phyloP scores from a whole-genome alignment of 768 basidiomycete genomes.

The Udeniomyces megalosporus region DNA sequence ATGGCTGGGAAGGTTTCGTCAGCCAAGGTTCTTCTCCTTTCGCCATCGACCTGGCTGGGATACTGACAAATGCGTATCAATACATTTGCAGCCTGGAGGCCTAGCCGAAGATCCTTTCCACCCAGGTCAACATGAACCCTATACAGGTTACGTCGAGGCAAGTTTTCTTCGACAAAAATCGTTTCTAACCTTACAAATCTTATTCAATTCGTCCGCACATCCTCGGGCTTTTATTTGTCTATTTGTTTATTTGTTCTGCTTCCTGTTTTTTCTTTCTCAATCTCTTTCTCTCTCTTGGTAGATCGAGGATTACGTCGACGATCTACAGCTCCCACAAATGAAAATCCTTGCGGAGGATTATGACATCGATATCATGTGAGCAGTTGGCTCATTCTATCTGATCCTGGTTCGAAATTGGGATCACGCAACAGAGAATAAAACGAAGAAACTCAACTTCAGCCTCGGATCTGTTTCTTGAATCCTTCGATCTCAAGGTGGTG shows the following conservation, averaged over 20 bases:
- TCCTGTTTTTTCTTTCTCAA: neutral
- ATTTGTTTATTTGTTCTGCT: neutral
- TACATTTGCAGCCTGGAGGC: too few species aligned
- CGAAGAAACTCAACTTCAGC: too few species aligned
- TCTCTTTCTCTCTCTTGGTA: neutral
- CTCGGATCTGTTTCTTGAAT: neutral
- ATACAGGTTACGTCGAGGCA: conserved; percentile 39
- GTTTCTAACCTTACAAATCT: neutral
- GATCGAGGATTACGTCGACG: conserved; percentile 36
- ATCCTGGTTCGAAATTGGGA: neutral
- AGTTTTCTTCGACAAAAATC: neutral
- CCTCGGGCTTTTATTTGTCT: neutral
- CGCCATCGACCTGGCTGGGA: too few species aligned
- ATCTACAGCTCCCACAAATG: conserved; percentile 42
- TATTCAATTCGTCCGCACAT: neutral
- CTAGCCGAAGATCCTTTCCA: conserved; percentile 42
- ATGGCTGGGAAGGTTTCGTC: conserved; percentile 33
- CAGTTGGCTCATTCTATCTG: conserved; percentile 12
- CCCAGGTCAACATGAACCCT: conserved; percentile 38
- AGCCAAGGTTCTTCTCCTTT: conserved; percentile 27
- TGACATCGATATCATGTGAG: conserved; percentile 40
- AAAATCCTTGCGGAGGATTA: conserved; percentile 36
- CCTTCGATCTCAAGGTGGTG: neutral
- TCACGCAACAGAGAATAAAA: too few species aligned
- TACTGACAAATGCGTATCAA: too few species aligned